A percentile compares a stretch with the other conserved stretches of the same genome.
These are phyloP conservation scores for Sugiyamaella marilandica DNA, from an alignment of 805 yeast genomes.

Conservation along the genomic window DNA sequence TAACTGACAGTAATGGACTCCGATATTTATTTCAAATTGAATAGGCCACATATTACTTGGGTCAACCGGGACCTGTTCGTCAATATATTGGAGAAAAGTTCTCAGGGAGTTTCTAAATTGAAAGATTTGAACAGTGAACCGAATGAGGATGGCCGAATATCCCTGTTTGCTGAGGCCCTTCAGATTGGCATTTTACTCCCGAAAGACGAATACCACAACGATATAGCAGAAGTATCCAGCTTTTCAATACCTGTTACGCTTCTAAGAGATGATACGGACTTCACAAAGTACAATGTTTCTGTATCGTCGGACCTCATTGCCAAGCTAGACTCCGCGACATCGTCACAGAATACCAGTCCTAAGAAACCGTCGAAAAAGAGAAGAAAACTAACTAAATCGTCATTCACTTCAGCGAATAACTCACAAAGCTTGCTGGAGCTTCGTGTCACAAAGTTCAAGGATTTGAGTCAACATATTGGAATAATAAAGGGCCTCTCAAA, in stretches of 20 bases:
- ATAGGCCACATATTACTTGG: conserved; percentile 16
- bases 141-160: background rate
- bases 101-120: background rate
- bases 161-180: background rate
- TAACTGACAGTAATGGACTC: conserved; percentile 14
- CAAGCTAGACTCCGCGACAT: background rate
- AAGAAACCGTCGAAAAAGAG: background rate
- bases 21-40: conserved; percentile 15
- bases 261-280: background rate
- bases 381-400: background rate
- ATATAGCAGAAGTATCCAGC: background rate
- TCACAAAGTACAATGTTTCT: background rate
- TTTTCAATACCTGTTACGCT: background rate
- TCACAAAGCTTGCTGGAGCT: conserved; percentile 1
- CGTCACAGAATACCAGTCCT: background rate
- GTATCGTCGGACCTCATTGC: background rate
- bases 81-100: background rate
- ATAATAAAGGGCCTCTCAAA: background rate
- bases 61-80: conserved; percentile 4
- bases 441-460: conserved; percentile 5
- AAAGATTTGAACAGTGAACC: background rate
- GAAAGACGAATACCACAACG: background rate
- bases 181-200: background rate
- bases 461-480: background rate
- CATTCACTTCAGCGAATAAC: background rate